Percentiles rank a stretch among this genome's conserved stretches.
Conservation (phyloP, 1,284 basidiomycete genomes). For the Erythrobasidium hasegawianum region DNA sequence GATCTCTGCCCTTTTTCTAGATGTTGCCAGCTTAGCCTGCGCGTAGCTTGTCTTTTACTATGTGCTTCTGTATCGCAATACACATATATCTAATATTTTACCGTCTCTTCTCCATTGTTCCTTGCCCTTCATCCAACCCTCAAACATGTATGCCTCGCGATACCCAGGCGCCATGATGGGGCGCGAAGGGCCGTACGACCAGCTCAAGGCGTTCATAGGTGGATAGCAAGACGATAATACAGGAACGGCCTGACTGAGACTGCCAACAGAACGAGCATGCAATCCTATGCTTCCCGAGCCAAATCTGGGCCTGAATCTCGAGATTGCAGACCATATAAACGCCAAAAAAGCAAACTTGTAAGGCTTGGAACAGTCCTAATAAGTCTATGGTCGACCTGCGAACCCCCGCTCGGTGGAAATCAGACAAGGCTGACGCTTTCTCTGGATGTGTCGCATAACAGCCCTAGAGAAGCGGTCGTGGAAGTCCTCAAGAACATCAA, state of each 20-base stretch:
- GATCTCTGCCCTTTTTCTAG: not conserved
- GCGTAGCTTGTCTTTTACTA: not conserved
- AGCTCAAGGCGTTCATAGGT: slow-evolving; percentile 33
- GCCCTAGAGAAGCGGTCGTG: slow-evolving; percentile 84
- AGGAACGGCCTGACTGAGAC: not conserved
- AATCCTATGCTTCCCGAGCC: slow-evolving; percentile 81
- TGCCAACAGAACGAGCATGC: slow-evolving; percentile 66
- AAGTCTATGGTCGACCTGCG: not conserved
- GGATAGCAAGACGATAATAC: not conserved
- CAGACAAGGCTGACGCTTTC: no score
- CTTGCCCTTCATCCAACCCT: not conserved
- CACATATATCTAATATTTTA: not conserved
- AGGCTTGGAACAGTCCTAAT: slow-evolving; percentile 47
- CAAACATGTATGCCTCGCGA: not conserved
- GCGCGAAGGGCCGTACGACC: slow-evolving; percentile 7
- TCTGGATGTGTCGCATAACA: no score
- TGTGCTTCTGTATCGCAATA: not conserved
- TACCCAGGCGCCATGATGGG: slow-evolving; percentile 4
- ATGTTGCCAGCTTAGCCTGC: not conserved
- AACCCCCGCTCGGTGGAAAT: not conserved
- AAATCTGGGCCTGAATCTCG: slow-evolving; percentile 86
- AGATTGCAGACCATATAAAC: slow-evolving; percentile 77
- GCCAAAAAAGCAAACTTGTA: slow-evolving; percentile 94
- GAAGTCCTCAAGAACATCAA: slow-evolving; percentile 75
- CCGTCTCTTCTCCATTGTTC: not conserved